Conservation (phyloP, 495 filamentous ascomycete genomes). For the Sordaria brevicollis region DNA sequence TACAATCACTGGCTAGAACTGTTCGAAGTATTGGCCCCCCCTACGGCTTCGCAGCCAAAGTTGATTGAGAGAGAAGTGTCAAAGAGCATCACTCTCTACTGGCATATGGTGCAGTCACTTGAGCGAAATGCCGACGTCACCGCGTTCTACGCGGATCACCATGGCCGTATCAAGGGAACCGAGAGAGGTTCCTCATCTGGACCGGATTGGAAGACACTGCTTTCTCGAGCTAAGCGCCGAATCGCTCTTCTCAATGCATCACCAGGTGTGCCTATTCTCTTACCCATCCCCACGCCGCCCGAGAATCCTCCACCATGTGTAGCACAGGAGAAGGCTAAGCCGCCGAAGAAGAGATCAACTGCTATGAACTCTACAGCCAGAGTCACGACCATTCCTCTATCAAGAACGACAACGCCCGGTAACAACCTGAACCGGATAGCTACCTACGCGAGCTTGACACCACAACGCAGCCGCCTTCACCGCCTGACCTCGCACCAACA, state of each 20-base stretch:
- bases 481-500: not conserved
- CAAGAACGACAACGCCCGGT: not conserved
- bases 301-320: not conserved
- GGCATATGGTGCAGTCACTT: conserved; percentile 19
- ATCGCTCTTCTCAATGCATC: conserved; percentile 8
- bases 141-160: not conserved
- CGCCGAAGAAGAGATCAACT: not conserved
- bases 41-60: not conserved
- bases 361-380: not conserved
- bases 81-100: conserved; percentile 10
- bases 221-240: conserved; percentile 17
- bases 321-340: not conserved
- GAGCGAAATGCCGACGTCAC: conserved; percentile 21
- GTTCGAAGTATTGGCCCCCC: conserved; percentile 19
- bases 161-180: not conserved
- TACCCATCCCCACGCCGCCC: not conserved
- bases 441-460: not conserved
- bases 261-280: not conserved
- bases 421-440: not conserved
- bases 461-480: not conserved
- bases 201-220: conserved; percentile 17
- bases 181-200: not conserved
- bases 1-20: conserved; percentile 26
- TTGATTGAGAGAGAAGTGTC: not conserved
- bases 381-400: not conserved